Conservation (phyloP, 805 yeast genomes). For the Ogataea naganishii region DNA sequence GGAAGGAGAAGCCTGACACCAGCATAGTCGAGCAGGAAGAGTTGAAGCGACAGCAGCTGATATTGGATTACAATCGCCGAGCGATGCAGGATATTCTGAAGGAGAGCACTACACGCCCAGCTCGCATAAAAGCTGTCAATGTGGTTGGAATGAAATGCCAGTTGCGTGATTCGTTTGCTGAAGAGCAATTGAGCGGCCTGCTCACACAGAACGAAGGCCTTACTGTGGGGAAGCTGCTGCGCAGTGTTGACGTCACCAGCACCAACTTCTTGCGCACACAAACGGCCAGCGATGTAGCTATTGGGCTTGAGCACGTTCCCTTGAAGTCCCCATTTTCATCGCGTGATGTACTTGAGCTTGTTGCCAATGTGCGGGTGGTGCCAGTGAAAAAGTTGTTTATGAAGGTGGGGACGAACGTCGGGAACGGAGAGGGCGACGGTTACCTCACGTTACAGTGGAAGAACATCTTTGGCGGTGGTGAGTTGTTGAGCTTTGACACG, state of each 20-base stretch:
- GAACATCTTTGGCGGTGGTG: constrained; percentile 53
- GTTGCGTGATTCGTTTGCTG: constrained; percentile 37
- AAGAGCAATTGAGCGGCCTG: constrained; percentile 39
- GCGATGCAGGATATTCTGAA: constrained; percentile 20
- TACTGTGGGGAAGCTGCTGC: constrained; percentile 32
- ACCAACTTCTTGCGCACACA: constrained; percentile 33
- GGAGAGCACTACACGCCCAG: constrained; percentile 29
- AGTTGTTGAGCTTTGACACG: constrained; percentile 38
- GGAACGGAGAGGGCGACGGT: constrained; percentile 96
- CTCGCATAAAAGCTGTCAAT: constrained; percentile 34
- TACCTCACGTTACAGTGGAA: constrained; percentile 66
- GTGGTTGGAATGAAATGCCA: constrained; percentile 35
- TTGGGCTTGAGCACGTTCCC: constrained; percentile 19
- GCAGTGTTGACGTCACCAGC: constrained; percentile 34
- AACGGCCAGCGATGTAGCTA: constrained; percentile 32
- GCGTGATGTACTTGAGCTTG: constrained; percentile 16
- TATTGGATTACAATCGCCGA: constrained; percentile 18
- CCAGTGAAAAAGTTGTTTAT: constrained; percentile 71
- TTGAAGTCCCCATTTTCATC: constrained; percentile 10
- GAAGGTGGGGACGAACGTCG: constrained; percentile 91
- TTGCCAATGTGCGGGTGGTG: constrained; percentile 20
- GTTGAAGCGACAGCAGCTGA: constrained; percentile 17
- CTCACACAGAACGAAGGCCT: constrained; percentile 21
- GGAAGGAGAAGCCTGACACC: not conserved
- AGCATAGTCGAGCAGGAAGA: no score